A percentile compares a stretch with the other conserved stretches of the same genome.
Conservation (phyloP, 306 rosid genomes). For the Myrica gale region DNA sequence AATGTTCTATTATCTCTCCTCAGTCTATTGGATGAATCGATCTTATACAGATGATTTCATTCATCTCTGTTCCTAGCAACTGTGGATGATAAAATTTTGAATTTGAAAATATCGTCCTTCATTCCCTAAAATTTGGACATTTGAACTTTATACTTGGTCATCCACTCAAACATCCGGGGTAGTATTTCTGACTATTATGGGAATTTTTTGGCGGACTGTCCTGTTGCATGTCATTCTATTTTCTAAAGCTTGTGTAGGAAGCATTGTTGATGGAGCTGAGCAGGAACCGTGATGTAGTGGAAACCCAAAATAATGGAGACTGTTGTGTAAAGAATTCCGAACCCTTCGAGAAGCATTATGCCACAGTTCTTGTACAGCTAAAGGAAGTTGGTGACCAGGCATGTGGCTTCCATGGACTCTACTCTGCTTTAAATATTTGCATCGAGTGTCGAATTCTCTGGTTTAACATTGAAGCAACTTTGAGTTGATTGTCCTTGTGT, state of each 20-base stretch:
- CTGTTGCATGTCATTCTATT: neutral
- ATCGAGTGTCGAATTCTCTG: conserved; percentile 15
- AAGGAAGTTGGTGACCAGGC: conserved; percentile 98
- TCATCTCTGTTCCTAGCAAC: neutral
- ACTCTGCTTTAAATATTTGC: conserved; percentile 11
- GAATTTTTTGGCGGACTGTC: neutral
- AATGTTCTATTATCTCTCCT: no score
- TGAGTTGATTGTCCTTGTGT: conserved; percentile 28
- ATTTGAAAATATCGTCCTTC: neutral
- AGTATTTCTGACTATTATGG: neutral
- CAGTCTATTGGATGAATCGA: neutral
- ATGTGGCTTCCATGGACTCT: conserved; percentile 81
- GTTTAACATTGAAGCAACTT: conserved; percentile 23
- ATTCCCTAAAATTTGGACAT: neutral
- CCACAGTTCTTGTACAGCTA: conserved; percentile 90
- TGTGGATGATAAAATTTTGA: neutral
- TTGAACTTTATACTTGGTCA: conserved; percentile 2
- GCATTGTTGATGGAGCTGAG: conserved; percentile 57
- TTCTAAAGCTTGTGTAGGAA: conserved; percentile 42
- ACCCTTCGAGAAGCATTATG: conserved; percentile 71
- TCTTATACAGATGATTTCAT: neutral
- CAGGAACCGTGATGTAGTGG: conserved; percentile 50
- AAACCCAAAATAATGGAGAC: conserved; percentile 58
- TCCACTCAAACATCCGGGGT: conserved; percentile 9
- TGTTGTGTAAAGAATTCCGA: conserved; percentile 54